Base-by-base conservation (phyloP, 345 rosid species). In the Lumnitzera racemosa region DNA sequence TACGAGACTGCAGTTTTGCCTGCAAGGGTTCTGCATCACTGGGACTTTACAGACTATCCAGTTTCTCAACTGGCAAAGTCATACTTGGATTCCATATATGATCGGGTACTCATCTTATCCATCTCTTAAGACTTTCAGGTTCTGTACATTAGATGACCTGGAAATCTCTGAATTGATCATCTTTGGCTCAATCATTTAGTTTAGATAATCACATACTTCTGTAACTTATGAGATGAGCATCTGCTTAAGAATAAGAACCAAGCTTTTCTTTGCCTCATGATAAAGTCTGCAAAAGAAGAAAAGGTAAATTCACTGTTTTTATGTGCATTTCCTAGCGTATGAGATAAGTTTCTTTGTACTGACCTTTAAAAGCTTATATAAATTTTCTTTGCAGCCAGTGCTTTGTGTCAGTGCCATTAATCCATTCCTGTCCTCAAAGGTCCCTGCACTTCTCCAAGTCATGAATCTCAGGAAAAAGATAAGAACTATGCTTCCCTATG, bases 371-470 rank as follows among this genome's bases (percentile, higher is more conserved):
- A 20, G 24, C 41, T 66, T 50, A 41, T 61, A 64, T 61, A 9
- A 36, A 36, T 55, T 65, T 73, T 13, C 69, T 24, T 58, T 79
- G 87, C 92, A 90, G 96, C 94, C 96, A 58, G 76, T 90, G 97
- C 97, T 90, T 56, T 88, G 96, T 69, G 92, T 88, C 24, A 88
- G 97, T 75, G 99, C 97, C 2, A 95, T 94, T 47, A 94, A 90
- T 74, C 97, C 99, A 61, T 77, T 86, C 67, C 79, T 90, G 54
- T 90, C 83, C 70, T 75, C 97, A 4, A 94, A 77, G 81, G 89
- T 94, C 61, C 97, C 97, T 60, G 88, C 92, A n/a, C 80, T 94
- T 64, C 81, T 81, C 57, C 95, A 88, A 56, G 78, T 90, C 43
- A 85, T 76, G 88, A 70, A 70, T 70, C 61, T 81, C 58, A 74